Percentiles rank a stretch among this genome's conserved stretches.
Evolutionary conservation across 495 filamentous ascomycete species (phyloP).

Genomic region (Xanthoparmelia taractica): DNA sequence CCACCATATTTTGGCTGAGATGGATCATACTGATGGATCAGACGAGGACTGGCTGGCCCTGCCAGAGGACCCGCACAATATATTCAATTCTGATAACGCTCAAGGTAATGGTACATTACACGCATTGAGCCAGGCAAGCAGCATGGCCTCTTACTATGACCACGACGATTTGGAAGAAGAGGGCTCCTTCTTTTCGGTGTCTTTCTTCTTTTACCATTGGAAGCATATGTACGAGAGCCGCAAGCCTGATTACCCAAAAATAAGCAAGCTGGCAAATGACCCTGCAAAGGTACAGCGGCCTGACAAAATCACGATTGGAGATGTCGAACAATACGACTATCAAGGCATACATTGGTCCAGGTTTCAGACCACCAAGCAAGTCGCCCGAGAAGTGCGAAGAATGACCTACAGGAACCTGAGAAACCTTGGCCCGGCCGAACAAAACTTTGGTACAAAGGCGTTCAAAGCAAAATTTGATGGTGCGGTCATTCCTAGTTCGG

Average conservation of each 20-base stretch:
- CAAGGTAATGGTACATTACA: background rate
- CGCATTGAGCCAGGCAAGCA: constrained; percentile 3
- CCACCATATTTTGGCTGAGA: background rate
- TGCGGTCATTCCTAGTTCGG: constrained; percentile 34
- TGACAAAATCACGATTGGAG: constrained; percentile 35
- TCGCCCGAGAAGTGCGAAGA: constrained; percentile 52
- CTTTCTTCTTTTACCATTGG: constrained; percentile 13
- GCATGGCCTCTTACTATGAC: background rate
- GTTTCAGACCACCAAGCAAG: constrained; percentile 52
- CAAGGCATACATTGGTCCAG: constrained; percentile 73
- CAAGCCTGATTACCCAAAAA: constrained; percentile 25
- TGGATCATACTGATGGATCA: background rate
- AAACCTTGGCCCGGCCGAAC: constrained; percentile 29
- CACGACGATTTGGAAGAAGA: background rate
- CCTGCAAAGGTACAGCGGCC: constrained; percentile 29
- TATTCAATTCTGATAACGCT: background rate
- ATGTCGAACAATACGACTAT: constrained; percentile 57
- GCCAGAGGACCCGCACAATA: background rate
- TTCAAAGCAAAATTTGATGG: constrained; percentile 30
- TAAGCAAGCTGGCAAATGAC: constrained; percentile 28
- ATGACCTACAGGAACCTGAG: constrained; percentile 52
- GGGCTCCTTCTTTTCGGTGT: background rate
- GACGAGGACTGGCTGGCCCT: background rate
- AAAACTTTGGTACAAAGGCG: constrained; percentile 13
- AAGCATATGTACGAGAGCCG: constrained; percentile 17